These are phyloP conservation scores for Macroventuria anomochaeta DNA, from an alignment of 2,329 filamentous ascomycete genomes.

Conservation along the genomic window DNA sequence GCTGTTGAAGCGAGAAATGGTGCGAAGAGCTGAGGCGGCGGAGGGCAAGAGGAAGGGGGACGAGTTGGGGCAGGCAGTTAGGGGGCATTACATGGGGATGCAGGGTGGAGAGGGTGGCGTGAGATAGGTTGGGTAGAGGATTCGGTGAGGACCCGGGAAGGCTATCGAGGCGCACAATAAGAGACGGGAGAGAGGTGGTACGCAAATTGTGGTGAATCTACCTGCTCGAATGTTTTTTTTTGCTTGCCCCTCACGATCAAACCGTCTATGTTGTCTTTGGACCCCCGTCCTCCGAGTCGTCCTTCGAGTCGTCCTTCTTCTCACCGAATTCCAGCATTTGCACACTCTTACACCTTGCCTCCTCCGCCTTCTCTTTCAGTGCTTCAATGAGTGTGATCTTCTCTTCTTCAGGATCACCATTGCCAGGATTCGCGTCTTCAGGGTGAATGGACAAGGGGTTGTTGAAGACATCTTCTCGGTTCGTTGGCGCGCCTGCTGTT, in stretches of 20 bases:
- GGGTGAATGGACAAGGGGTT: background rate
- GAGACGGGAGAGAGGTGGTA: too few relatives aligned
- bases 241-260: too few relatives aligned
- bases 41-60: background rate
- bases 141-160: too few relatives aligned
- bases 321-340: background rate
- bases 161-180: too few relatives aligned
- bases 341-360: background rate
- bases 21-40: background rate
- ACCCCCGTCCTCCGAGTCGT: background rate
- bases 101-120: background rate
- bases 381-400: background rate
- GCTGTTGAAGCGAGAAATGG: slow-evolving; percentile 29
- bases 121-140: background rate
- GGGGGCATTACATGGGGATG: background rate
- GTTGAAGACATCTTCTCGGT: slow-evolving; percentile 1
- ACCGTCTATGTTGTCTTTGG: background rate
- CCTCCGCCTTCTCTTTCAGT: background rate
- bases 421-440: background rate
- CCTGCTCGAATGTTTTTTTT: too few relatives aligned
- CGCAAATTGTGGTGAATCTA: too few relatives aligned
- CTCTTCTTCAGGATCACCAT: background rate
- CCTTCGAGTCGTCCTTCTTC: background rate
- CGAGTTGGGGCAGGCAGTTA: background rate
- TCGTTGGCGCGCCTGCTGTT: slow-evolving; percentile 2